Evolutionary conservation across 257 asterid genomes (phyloP).

Genomic region (Solanum etuberosum): DNA sequence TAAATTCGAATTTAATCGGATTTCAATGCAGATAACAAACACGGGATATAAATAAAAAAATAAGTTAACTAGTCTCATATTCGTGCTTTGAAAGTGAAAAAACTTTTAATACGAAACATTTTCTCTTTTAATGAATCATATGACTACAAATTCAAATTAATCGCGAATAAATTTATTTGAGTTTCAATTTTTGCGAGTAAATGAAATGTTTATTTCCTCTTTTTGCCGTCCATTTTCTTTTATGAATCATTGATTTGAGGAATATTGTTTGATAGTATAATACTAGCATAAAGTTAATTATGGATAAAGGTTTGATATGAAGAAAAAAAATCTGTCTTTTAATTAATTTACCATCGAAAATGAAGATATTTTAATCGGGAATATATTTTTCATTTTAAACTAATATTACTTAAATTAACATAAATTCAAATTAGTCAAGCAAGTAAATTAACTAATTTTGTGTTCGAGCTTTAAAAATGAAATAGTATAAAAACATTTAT

Average conservation of each 20-base stretch:
- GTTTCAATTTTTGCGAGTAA: background rate
- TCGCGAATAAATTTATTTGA: background rate
- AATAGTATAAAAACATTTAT: background rate
- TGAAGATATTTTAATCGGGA: background rate
- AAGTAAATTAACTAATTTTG: background rate
- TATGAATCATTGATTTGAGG: background rate
- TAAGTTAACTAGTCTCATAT: background rate
- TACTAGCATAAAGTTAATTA: background rate
- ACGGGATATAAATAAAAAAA: background rate
- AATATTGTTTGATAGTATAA: background rate
- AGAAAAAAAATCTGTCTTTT: background rate
- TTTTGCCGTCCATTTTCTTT: background rate
- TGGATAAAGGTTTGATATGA: background rate
- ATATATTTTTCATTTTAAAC: background rate
- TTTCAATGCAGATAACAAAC: background rate
- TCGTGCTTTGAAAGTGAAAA: background rate
- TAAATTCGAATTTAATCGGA: rapidly evolving
- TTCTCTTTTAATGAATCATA: background rate
- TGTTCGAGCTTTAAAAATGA: background rate
- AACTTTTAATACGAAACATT: background rate
- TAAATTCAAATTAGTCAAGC: background rate
- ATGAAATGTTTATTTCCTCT: background rate
- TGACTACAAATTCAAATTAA: background rate
- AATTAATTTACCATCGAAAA: background rate
- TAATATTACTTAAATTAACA: background rate